These are phyloP conservation scores for Paramarasmius palmivorus DNA, from an alignment of 1,284 basidiomycete species.

Conservation along the genomic window DNA sequence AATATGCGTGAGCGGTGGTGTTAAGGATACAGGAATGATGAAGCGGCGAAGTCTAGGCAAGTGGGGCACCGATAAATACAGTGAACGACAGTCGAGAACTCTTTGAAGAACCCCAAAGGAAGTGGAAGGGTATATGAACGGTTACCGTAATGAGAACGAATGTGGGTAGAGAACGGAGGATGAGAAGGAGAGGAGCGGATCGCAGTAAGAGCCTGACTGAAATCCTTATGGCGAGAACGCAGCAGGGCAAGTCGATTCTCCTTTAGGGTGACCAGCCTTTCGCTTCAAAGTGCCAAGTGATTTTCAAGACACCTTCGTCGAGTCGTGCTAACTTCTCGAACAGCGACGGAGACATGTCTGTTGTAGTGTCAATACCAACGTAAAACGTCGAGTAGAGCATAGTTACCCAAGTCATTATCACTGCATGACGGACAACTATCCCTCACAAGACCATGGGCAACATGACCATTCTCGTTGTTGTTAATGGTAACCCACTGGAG, in stretches of 20 bases:
- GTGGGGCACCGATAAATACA: too few relatives aligned
- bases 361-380: neutral
- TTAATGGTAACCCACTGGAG: constrained; percentile 9
- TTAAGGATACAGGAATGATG: too few relatives aligned
- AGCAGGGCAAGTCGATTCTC: neutral
- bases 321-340: constrained; percentile 7
- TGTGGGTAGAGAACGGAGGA: too few relatives aligned
- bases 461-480: constrained; percentile 3
- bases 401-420: constrained; percentile 10
- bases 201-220: too few relatives aligned
- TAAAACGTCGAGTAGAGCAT: neutral
- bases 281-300: constrained; percentile 13
- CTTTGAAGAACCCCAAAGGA: too few relatives aligned
- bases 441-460: constrained; percentile 6
- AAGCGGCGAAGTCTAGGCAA: too few relatives aligned
- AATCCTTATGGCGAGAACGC: neutral
- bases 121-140: too few relatives aligned
- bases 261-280: constrained; percentile 8
- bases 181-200: too few relatives aligned
- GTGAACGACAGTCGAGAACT: too few relatives aligned
- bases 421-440: constrained; percentile 14
- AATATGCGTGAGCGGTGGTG: too few relatives aligned
- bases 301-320: constrained; percentile 7
- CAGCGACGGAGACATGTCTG: constrained; percentile 15
- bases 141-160: too few relatives aligned